These are phyloP conservation scores for Populus ilicifolia DNA, from an alignment of 345 rosid species.

Conservation along the genomic window DNA sequence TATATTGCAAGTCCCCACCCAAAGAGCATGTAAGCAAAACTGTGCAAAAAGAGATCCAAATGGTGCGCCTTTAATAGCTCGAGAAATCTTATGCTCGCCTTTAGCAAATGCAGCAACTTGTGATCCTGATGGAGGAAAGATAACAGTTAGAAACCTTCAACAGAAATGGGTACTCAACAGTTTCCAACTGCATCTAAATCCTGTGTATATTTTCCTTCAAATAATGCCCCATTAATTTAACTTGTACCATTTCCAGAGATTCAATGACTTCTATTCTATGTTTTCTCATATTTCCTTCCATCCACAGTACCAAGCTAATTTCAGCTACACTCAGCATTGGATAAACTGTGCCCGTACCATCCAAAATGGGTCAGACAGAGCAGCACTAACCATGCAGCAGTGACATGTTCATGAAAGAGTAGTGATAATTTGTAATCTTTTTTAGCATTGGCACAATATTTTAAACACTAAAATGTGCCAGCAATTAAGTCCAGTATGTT, in stretches of 20 bases:
- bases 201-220: background rate
- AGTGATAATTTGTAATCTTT: background rate
- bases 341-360: background rate
- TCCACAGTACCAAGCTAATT: background rate
- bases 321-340: background rate
- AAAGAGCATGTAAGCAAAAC: slow-evolving; percentile 77
- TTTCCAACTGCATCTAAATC: background rate
- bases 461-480: background rate
- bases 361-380: background rate
- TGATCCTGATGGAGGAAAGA: slow-evolving; percentile 37
- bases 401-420: background rate
- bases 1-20: slow-evolving; percentile 92
- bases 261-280: too few relatives aligned
- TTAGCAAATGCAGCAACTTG: slow-evolving; percentile 45
- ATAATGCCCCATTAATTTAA: background rate
- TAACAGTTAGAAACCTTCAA: background rate
- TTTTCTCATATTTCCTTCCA: background rate
- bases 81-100: slow-evolving; percentile 66
- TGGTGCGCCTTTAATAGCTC: slow-evolving; percentile 83
- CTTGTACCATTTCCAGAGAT: too few relatives aligned
- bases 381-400: background rate
- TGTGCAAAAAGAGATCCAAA: slow-evolving; percentile 73
- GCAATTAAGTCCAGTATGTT: too few relatives aligned
- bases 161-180: background rate
- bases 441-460: background rate